These are phyloP conservation scores for Aaosphaeria arxii DNA, from an alignment of 2,329 filamentous ascomycete genomes.

Conservation along the genomic window DNA sequence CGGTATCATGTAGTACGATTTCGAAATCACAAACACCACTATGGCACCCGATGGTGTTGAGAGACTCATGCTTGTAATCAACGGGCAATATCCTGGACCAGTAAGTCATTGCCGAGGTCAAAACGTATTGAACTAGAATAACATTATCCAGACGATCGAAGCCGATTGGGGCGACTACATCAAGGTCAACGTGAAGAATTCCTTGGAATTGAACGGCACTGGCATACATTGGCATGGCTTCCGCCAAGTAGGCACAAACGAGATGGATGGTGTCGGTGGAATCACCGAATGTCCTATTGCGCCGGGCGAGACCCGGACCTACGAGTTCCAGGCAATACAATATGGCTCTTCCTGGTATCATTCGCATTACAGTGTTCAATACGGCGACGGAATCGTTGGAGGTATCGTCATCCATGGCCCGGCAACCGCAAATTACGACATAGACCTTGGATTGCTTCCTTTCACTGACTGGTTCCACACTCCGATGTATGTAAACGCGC, in stretches of 20 bases:
- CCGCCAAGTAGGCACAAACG: constrained; percentile 39
- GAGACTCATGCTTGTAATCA: constrained; percentile 41
- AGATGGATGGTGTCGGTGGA: constrained; percentile 47
- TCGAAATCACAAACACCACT: constrained; percentile 44
- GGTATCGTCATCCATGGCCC: constrained; percentile 41
- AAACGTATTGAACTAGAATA: constrained; percentile 3
- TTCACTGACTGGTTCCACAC: constrained; percentile 39
- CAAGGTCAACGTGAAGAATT: constrained; percentile 37
- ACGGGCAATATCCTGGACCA: constrained; percentile 48
- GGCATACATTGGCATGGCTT: constrained; percentile 54
- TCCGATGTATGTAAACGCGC: constrained; percentile 15
- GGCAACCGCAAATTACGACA: constrained; percentile 37
- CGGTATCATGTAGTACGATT: constrained; percentile 35
- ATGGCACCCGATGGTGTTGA: constrained; percentile 46
- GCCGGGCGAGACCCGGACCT: constrained; percentile 46
- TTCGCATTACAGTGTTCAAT: constrained; percentile 27
- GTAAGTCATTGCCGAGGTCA: constrained; percentile 28
- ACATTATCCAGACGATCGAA: constrained; percentile 38
- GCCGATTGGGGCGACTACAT: constrained; percentile 42
- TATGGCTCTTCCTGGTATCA: constrained; percentile 36
- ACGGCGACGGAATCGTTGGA: constrained; percentile 37
- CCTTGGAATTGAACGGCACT: constrained; percentile 44
- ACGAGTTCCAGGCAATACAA: constrained; percentile 34
- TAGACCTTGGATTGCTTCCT: constrained; percentile 36
- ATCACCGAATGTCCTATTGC: constrained; percentile 66